Conservation (phyloP, 1,139 yeast genomes). For the Geotrichum reessii region DNA sequence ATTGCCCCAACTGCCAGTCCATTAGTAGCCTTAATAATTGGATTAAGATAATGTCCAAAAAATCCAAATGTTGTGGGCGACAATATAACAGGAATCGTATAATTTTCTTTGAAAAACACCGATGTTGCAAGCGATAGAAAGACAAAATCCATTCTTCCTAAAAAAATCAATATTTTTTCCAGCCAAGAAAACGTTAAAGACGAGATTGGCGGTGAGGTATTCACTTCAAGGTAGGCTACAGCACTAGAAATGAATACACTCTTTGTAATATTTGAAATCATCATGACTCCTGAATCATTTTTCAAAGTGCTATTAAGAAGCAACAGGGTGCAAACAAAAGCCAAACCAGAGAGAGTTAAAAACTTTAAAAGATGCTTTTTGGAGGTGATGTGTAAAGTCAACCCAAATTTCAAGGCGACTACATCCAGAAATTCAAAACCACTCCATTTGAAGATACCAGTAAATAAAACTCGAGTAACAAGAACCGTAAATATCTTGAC, state of each 20-base stretch:
- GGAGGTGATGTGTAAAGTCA: background rate
- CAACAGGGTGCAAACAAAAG: background rate
- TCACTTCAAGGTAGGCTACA: background rate
- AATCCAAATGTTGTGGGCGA: background rate
- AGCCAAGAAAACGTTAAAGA: background rate
- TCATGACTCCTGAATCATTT: background rate
- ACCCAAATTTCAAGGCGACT: conserved; percentile 4
- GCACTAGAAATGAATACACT: background rate
- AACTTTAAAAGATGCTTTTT: background rate
- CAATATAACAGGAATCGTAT: background rate
- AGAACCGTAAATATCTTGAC: background rate
- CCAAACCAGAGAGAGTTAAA: background rate
- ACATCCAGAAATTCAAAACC: conserved; percentile 1
- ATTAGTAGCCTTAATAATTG: background rate
- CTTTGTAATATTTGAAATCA: background rate
- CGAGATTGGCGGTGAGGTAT: background rate
- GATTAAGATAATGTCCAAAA: background rate
- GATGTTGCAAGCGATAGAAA: background rate
- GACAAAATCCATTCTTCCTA: background rate
- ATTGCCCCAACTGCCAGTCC: background rate
- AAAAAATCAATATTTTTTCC: background rate
- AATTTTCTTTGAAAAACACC: background rate
- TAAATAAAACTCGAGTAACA: background rate
- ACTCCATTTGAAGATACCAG: background rate
- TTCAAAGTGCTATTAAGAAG: background rate